Conservation (phyloP, 2,329 filamentous ascomycete genomes). For the Neoscytalidium dimidiatum region DNA sequence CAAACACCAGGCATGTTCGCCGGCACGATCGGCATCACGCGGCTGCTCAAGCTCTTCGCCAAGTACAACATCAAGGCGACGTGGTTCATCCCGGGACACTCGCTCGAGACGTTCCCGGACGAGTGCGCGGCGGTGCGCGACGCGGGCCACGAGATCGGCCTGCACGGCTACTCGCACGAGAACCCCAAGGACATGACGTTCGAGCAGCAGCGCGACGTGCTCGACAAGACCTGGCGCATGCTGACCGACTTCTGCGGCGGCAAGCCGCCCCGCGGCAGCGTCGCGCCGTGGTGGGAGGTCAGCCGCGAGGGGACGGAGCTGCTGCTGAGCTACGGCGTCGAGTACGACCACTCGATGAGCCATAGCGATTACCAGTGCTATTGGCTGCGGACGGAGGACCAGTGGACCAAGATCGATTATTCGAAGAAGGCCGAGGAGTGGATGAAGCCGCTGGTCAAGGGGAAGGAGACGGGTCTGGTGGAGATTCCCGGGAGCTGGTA, state of each 20-base stretch:
- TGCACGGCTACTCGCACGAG: slow-evolving; percentile 74
- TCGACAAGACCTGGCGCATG: slow-evolving; percentile 72
- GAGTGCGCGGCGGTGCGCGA: slow-evolving; percentile 64
- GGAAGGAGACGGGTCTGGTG: slow-evolving; percentile 62
- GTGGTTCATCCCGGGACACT: slow-evolving; percentile 65
- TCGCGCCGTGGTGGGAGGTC: slow-evolving; percentile 77
- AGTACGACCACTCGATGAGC: slow-evolving; percentile 69
- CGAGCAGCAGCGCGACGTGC: slow-evolving; percentile 73
- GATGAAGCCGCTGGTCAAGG: slow-evolving; percentile 67
- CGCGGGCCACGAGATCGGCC: slow-evolving; percentile 65
- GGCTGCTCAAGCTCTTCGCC: slow-evolving; percentile 69
- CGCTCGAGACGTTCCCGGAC: slow-evolving; percentile 66
- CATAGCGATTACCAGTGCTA: slow-evolving; percentile 68
- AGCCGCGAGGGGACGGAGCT: slow-evolving; percentile 67
- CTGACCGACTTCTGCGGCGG: slow-evolving; percentile 67
- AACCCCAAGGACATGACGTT: slow-evolving; percentile 71
- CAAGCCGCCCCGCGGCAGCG: slow-evolving; percentile 70
- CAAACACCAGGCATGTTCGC: slow-evolving; percentile 60
- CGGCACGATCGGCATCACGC: slow-evolving; percentile 65
- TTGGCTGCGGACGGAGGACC: slow-evolving; percentile 64
- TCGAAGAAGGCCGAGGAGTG: slow-evolving; percentile 61
- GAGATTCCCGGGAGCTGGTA: slow-evolving; percentile 70
- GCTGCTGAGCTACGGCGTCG: slow-evolving; percentile 66
- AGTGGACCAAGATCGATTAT: slow-evolving; percentile 71
- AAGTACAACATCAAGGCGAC: slow-evolving; percentile 72